A percentile compares a stretch with the other conserved stretches of the same genome.
Evolutionary conservation across 225 moss, liverwort and hornwort genomes (phyloP).

Genomic region (Anthoceros angustus): DNA sequence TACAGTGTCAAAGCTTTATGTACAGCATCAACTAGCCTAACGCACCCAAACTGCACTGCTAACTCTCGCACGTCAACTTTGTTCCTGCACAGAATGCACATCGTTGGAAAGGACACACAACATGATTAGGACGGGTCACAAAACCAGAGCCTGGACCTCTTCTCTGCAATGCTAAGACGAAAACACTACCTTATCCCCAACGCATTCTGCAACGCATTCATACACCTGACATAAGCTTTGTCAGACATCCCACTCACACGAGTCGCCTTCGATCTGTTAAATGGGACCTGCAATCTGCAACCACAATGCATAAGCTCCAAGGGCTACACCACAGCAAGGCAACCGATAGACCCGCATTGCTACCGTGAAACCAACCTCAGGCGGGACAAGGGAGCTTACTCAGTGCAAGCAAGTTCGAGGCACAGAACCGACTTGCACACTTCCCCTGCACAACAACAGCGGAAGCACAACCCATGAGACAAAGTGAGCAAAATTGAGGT

Average conservation of each 20-base stretch:
- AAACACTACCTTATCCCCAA: slow-evolving; percentile 44
- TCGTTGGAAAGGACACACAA: slow-evolving; percentile 1
- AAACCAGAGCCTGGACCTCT: too few relatives aligned
- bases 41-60: slow-evolving; percentile 83
- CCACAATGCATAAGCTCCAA: background rate
- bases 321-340: too few relatives aligned
- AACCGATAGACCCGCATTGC: background rate
- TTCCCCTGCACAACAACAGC: slow-evolving; percentile 41
- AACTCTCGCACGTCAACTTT: slow-evolving; percentile 74
- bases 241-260: slow-evolving; percentile 84
- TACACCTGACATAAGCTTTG: slow-evolving; percentile 70
- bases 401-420: slow-evolving; percentile 74
- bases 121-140: background rate
- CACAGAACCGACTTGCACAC: slow-evolving; percentile 83
- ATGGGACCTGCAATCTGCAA: slow-evolving; percentile 48
- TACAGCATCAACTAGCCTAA: slow-evolving; percentile 53
- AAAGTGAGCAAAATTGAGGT: background rate
- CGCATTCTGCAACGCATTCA: slow-evolving; percentile 75
- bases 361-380: background rate
- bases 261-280: slow-evolving; percentile 53
- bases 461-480: background rate
- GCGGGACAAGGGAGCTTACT: slow-evolving; percentile 21
- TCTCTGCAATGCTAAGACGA: background rate
- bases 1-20: slow-evolving; percentile 45
- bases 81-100: slow-evolving; percentile 17